Evolutionary conservation across 2,329 filamentous ascomycete genomes (phyloP).

Genomic region (Fusarium scirpi): DNA sequence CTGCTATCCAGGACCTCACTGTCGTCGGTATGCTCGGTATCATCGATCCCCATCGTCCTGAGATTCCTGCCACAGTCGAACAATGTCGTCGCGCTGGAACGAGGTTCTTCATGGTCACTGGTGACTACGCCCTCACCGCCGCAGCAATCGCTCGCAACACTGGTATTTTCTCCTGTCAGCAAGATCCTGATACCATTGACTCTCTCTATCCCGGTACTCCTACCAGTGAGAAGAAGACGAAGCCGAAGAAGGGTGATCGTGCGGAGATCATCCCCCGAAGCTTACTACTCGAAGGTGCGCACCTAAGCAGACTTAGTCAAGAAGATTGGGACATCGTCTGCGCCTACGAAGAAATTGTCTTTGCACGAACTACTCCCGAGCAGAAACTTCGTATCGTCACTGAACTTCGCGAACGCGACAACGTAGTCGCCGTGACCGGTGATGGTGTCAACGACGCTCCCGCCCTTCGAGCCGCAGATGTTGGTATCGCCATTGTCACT

Average conservation of each 20-base stretch:
- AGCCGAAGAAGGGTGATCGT: constrained; percentile 24
- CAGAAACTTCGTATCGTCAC: constrained; percentile 80
- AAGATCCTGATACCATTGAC: constrained; percentile 56
- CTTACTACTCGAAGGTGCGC: constrained; percentile 65
- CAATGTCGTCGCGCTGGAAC: constrained; percentile 59
- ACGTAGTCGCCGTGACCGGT: constrained; percentile 78
- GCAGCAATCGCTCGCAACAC: constrained; percentile 74
- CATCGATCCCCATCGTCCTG: constrained; percentile 59
- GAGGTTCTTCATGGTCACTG: constrained; percentile 63
- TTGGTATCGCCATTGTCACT: constrained; percentile 75
- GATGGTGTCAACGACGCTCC: constrained; percentile 78
- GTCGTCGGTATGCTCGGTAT: constrained; percentile 66
- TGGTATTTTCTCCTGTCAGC: constrained; percentile 68
- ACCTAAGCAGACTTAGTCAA: constrained; percentile 65
- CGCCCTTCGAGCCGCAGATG: constrained; percentile 73
- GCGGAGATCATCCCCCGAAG: constrained; percentile 32
- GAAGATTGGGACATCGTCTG: constrained; percentile 61
- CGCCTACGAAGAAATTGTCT: constrained; percentile 70
- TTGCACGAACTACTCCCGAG: constrained; percentile 75
- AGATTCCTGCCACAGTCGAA: constrained; percentile 56
- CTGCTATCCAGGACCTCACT: constrained; percentile 57
- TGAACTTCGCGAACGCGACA: constrained; percentile 69
- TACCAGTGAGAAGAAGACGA: constrained; percentile 20
- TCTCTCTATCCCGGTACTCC: constrained; percentile 23
- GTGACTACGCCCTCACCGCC: constrained; percentile 66